Evolutionary conservation across 805 yeast species (phyloP).

Genomic region (Yarrowia alimentaria): DNA sequence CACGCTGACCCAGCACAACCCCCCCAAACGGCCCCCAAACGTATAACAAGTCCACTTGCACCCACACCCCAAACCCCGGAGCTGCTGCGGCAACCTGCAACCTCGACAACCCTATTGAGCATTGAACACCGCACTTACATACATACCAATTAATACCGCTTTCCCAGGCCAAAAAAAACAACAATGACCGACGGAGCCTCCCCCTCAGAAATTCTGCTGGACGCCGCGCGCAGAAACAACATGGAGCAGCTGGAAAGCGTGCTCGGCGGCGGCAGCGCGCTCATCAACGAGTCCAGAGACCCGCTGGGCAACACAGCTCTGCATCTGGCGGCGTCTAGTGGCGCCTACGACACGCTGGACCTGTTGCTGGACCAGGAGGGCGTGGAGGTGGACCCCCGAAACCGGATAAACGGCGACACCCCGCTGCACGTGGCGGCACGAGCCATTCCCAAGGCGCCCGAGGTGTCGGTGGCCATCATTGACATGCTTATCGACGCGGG

Average conservation of each 20-base stretch:
- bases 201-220: constrained; percentile 73
- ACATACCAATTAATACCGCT: constrained; percentile 23
- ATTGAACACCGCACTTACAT: constrained; percentile 15
- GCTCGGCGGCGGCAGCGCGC: constrained; percentile 41
- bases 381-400: constrained; percentile 81
- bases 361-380: constrained; percentile 80
- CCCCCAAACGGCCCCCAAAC: too few species aligned
- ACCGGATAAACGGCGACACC: constrained; percentile 72
- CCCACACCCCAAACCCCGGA: too few species aligned
- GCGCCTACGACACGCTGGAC: constrained; percentile 85
- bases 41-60: too few species aligned
- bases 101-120: constrained; percentile 21
- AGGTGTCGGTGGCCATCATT: constrained; percentile 42
- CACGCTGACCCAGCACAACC: too few species aligned
- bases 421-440: constrained; percentile 85
- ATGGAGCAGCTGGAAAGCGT: constrained; percentile 65
- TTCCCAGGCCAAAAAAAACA: constrained; percentile 1
- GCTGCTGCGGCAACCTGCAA: too few species aligned
- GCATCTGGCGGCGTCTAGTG: constrained; percentile 78
- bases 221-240: constrained; percentile 85
- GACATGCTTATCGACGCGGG: constrained; percentile 90
- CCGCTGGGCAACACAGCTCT: constrained; percentile 78
- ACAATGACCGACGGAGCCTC: constrained; percentile 64
- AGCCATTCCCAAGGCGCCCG: constrained; percentile 76
- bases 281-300: constrained; percentile 70